Base-by-base conservation (phyloP, 23 red algal genomes). In the Cyanidioschyzon merolae region DNA sequence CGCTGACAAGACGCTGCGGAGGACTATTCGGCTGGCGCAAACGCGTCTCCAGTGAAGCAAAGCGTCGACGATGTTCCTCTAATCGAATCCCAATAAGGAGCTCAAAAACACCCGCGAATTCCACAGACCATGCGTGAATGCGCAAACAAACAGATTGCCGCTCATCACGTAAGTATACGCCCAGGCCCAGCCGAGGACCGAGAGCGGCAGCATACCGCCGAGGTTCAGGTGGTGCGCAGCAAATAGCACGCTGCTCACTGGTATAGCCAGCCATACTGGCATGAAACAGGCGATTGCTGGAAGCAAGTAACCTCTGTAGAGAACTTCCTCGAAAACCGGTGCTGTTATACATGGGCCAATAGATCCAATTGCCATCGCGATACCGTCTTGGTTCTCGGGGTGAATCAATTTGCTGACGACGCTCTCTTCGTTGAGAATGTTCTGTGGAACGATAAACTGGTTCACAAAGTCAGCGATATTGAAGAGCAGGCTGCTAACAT, bases 341-440 rank as follows among this genome's bases (percentile, higher is more conserved):
- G 94, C 94, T 21, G 94, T 89, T 32, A 98, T 83, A 74, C 94
- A 98, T n/a, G 94, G 94, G 2, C 94, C 94, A 34, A 98, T 87
- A 7, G 80, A 86, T 0, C 94, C 94, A 51, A 98, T 77, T 34
- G 89, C 88, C 94, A 98, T 98, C 0, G 94, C 94, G 15, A 98
- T 68, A 18, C 82, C 75, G 78, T 98, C 94, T 45, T 89, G 85
- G 82, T 91, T 91, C 83, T 98, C 94, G n/a, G 94, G 94, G 59
- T 98, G 90, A 68, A 98, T 90, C 59, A 98, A 54, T 83, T 98
- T 98, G 77, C 83, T 88, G 68, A 98, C 94, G 26, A 98, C 94
- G 31, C 87, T 98, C 76, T 98, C 94, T 74, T 89, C 94, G 82
- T 91, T 90, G 40, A 98, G 90, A n/a, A 98, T 68, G 16, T 74